A percentile compares a stretch with the other conserved stretches of the same genome.
These are phyloP conservation scores for Hypholoma sublateritium DNA, from an alignment of 768 basidiomycete genomes.

Conservation along the genomic window DNA sequence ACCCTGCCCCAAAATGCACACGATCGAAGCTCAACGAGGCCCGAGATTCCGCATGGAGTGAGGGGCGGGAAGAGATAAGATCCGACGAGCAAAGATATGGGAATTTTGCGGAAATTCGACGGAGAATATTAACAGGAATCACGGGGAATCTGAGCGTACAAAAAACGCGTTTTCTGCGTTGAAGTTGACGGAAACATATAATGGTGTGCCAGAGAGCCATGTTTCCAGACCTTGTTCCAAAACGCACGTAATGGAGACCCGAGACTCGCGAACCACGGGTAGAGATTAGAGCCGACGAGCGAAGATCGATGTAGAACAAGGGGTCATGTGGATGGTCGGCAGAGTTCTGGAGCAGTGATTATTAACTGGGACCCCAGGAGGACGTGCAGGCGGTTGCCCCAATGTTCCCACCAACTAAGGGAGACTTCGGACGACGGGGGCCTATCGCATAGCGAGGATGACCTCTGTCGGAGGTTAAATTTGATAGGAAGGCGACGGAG, in stretches of 20 bases:
- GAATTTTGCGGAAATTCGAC: constrained; percentile 2
- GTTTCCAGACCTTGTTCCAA: no score
- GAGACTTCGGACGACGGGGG: not conserved
- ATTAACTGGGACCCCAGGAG: constrained; percentile 11
- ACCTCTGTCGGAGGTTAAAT: constrained; percentile 25
- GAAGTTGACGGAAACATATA: no score
- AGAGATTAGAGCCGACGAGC: constrained; percentile 1
- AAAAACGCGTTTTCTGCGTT: no score
- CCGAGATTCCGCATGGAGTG: no score
- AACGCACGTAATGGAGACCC: no score
- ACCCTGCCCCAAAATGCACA: no score
- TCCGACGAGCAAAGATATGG: not conserved
- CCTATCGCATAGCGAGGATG: constrained; percentile 10
- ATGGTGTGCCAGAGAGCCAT: no score
- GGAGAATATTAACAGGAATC: no score
- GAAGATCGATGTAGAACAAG: not conserved
- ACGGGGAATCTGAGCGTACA: not conserved
- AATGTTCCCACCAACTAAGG: not conserved
- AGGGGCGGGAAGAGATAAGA: not conserved
- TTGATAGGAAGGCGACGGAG: constrained; percentile 11
- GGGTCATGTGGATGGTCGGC: constrained; percentile 11
- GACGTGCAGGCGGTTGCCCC: not conserved
- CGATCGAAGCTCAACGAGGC: no score
- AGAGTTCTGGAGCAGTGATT: constrained; percentile 12
- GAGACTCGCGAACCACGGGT: not conserved